These are phyloP conservation scores for Aureobasidium sp. DNA, from an alignment of 2,329 filamentous ascomycete genomes.

Conservation along the genomic window DNA sequence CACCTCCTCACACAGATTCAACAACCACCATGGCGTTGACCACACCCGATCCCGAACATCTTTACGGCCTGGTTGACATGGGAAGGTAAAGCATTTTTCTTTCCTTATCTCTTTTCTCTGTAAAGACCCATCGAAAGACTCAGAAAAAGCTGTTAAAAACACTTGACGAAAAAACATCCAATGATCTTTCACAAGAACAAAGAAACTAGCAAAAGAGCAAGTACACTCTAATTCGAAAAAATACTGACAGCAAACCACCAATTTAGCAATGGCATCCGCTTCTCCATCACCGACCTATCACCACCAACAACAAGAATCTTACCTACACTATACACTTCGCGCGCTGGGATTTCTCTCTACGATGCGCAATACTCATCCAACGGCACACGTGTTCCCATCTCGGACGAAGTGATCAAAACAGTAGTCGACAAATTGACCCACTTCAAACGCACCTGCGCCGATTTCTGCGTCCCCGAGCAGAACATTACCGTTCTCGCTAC, in stretches of 20 bases:
- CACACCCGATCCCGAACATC: slow-evolving; percentile 5
- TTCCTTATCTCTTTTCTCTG: not conserved
- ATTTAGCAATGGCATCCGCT: slow-evolving; percentile 77
- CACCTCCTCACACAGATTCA: not conserved
- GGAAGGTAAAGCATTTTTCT: slow-evolving; percentile 10
- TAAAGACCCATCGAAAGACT: no score
- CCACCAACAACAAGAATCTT: slow-evolving; percentile 63
- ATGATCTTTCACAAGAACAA: not conserved
- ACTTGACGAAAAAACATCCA: not conserved
- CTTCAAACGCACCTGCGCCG: slow-evolving; percentile 62
- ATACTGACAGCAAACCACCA: not conserved
- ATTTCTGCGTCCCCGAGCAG: slow-evolving; percentile 54
- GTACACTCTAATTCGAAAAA: not conserved
- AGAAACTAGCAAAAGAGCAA: not conserved
- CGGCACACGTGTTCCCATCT: slow-evolving; percentile 43
- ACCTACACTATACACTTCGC: slow-evolving; percentile 67
- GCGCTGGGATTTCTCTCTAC: slow-evolving; percentile 76
- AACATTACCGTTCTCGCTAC: slow-evolving; percentile 75
- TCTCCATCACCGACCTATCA: slow-evolving; percentile 77
- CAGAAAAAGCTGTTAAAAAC: not conserved
- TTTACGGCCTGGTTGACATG: slow-evolving; percentile 15
- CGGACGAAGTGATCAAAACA: slow-evolving; percentile 49
- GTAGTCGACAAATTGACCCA: slow-evolving; percentile 59
- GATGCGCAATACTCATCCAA: slow-evolving; percentile 53
- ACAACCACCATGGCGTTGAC: not conserved